A percentile compares a stretch with the other conserved stretches of the same genome.
These are phyloP conservation scores for Strobilomyces dryophilus DNA, from an alignment of 768 basidiomycete genomes.

Conservation along the genomic window DNA sequence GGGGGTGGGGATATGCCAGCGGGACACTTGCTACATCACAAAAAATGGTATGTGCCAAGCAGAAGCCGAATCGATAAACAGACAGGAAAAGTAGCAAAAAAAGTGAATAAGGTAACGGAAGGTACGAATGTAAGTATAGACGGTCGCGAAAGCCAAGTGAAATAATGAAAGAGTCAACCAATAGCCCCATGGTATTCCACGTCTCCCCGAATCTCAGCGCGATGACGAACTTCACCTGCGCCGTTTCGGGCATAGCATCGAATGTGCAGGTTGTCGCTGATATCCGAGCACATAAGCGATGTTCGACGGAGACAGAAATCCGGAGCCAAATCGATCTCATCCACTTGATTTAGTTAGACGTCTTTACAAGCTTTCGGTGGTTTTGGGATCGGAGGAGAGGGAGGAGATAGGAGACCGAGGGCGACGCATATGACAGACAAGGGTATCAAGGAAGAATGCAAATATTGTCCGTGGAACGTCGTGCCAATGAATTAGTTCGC, in stretches of 20 bases:
- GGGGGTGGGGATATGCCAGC: conserved; percentile 22
- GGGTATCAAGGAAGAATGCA: conserved; percentile 30
- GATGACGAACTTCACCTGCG: background rate
- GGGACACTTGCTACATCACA: conserved; percentile 16
- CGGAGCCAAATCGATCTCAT: conserved; percentile 45
- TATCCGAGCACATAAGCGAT: conserved; percentile 3
- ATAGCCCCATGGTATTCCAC: conserved; percentile 48
- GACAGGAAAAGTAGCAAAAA: conserved; percentile 21
- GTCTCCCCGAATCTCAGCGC: conserved; percentile 11
- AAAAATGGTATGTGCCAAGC: conserved; percentile 26
- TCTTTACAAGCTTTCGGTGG: conserved; percentile 31
- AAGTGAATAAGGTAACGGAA: conserved; percentile 29
- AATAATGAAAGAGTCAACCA: conserved; percentile 57
- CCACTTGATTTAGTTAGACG: conserved; percentile 33
- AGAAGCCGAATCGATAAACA: conserved; percentile 32
- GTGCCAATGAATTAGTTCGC: conserved; percentile 16
- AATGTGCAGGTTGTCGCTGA: conserved; percentile 9
- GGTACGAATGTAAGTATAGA: conserved; percentile 24
- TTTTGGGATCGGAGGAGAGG: conserved; percentile 26
- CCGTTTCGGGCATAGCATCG: conserved; percentile 6
- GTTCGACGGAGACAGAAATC: conserved; percentile 27
- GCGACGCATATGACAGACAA: conserved; percentile 26
- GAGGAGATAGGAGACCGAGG: conserved; percentile 17
- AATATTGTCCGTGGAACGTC: conserved; percentile 24
- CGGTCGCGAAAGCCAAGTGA: conserved; percentile 35